These are phyloP conservation scores for Kuraishia capsulata DNA, from an alignment of 805 yeast genomes.

Conservation along the genomic window DNA sequence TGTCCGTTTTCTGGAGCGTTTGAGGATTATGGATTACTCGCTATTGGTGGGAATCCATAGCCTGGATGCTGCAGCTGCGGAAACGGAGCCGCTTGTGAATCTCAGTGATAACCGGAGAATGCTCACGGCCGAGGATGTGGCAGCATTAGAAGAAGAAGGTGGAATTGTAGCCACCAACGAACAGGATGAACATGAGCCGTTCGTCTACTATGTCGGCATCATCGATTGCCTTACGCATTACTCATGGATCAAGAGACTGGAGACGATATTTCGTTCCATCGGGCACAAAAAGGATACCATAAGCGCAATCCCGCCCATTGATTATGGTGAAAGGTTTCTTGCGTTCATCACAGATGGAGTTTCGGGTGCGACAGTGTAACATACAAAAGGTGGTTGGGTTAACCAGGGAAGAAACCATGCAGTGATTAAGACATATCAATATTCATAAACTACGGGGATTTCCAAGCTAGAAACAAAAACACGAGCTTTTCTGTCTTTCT, in stretches of 20 bases:
- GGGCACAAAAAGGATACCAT: slow-evolving; percentile 60
- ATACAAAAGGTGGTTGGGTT: too few species aligned
- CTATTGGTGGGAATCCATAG: slow-evolving; percentile 84
- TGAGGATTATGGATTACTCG: slow-evolving; percentile 95
- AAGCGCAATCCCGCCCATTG: slow-evolving; percentile 84
- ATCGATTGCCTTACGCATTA: slow-evolving; percentile 89
- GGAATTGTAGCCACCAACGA: slow-evolving; percentile 72
- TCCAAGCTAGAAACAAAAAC: too few species aligned
- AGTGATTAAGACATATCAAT: too few species aligned
- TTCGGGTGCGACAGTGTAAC: neutral
- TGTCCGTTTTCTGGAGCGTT: slow-evolving; percentile 56
- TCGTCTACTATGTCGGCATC: slow-evolving; percentile 84
- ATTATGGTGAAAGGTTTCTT: slow-evolving; percentile 83
- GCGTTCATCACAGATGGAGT: slow-evolving; percentile 41
- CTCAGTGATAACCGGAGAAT: neutral
- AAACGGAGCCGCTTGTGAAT: neutral
- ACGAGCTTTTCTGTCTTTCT: too few species aligned
- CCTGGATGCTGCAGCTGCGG: slow-evolving; percentile 25
- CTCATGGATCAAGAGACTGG: slow-evolving; percentile 63
- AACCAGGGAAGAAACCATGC: too few species aligned
- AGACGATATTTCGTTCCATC: slow-evolving; percentile 77
- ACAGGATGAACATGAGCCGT: slow-evolving; percentile 47
- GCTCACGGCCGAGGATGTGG: slow-evolving; percentile 8
- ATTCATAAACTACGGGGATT: too few species aligned
- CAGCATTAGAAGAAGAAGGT: slow-evolving; percentile 52